Evolutionary conservation across 768 basidiomycete genomes (phyloP).

Genomic region (Tubosaeta sp.): DNA sequence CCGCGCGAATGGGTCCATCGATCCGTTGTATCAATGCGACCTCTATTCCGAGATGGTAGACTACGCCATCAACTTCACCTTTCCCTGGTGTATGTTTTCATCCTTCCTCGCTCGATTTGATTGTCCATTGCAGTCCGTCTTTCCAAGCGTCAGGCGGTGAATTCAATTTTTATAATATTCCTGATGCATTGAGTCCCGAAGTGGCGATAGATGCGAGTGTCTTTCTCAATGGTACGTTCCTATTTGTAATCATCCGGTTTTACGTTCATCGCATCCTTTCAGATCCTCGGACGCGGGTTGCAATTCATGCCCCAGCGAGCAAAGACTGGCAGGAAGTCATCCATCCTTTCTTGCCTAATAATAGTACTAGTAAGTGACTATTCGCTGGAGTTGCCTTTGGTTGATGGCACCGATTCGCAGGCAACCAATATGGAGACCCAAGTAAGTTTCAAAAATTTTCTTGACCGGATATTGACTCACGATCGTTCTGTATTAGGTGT

Average conservation of each 20-base stretch:
- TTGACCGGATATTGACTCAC: background rate
- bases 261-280: slow-evolving; percentile 24
- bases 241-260: slow-evolving; percentile 49
- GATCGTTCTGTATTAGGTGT: slow-evolving; percentile 20
- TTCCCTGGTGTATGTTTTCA: slow-evolving; percentile 46
- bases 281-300: slow-evolving; percentile 51
- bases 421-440: slow-evolving; percentile 19
- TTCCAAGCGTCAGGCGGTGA: slow-evolving; percentile 4
- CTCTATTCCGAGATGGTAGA: slow-evolving; percentile 60
- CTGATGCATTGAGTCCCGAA: slow-evolving; percentile 36
- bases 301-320: slow-evolving; percentile 66
- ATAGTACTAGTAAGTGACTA: slow-evolving; percentile 8
- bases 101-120: slow-evolving; percentile 1
- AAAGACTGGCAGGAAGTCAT: slow-evolving; percentile 39
- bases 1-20: slow-evolving; percentile 53
- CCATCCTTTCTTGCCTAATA: slow-evolving; percentile 17
- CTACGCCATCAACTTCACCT: slow-evolving; percentile 68
- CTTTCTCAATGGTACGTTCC: slow-evolving; percentile 50
- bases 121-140: background rate
- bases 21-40: slow-evolving; percentile 60
- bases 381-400: background rate
- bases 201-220: slow-evolving; percentile 42
- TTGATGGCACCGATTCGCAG: slow-evolving; percentile 8
- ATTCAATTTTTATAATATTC: slow-evolving; percentile 1
- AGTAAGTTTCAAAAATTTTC: slow-evolving; percentile 25